phyloP scores from a whole-genome alignment of 768 basidiomycete genomes.

The Boletus rubropictus region DNA sequence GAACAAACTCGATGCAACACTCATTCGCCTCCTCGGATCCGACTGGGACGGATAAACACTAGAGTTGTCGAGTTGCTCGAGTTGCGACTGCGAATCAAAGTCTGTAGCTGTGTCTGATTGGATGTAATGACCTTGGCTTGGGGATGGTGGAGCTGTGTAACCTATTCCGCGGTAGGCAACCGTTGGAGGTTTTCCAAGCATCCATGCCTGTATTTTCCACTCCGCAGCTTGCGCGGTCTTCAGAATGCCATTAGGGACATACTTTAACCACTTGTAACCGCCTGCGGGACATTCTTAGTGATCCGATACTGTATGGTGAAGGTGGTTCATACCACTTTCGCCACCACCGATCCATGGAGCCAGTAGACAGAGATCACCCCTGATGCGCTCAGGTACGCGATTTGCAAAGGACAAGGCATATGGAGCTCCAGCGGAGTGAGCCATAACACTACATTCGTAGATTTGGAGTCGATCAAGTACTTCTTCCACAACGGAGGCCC shows the following conservation, averaged over 20 bases:
- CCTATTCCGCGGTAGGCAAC: constrained; percentile 83
- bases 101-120: constrained; percentile 20
- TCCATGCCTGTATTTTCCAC: constrained; percentile 96
- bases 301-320: not conserved
- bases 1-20: constrained; percentile 64
- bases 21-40: constrained; percentile 54
- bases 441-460: constrained; percentile 80
- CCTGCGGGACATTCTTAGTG: constrained; percentile 35
- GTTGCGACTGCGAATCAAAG: constrained; percentile 16
- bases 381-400: constrained; percentile 64
- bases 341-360: constrained; percentile 96
- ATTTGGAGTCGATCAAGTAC: constrained; percentile 79
- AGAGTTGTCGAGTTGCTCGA: constrained; percentile 16
- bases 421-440: constrained; percentile 93
- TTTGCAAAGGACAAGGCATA: constrained; percentile 89
- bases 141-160: constrained; percentile 48
- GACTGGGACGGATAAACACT: constrained; percentile 27
- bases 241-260: constrained; percentile 87
- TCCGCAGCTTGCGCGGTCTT: constrained; percentile 96
- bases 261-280: constrained; percentile 95
- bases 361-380: constrained; percentile 80
- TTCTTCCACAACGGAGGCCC: constrained; percentile 87
- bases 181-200: constrained; percentile 91
- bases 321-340: constrained; percentile 64
- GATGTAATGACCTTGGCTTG: constrained; percentile 26